Conservation (phyloP, 192 early-diverging fungal species). For the Rhizoclosmatium globosum region DNA sequence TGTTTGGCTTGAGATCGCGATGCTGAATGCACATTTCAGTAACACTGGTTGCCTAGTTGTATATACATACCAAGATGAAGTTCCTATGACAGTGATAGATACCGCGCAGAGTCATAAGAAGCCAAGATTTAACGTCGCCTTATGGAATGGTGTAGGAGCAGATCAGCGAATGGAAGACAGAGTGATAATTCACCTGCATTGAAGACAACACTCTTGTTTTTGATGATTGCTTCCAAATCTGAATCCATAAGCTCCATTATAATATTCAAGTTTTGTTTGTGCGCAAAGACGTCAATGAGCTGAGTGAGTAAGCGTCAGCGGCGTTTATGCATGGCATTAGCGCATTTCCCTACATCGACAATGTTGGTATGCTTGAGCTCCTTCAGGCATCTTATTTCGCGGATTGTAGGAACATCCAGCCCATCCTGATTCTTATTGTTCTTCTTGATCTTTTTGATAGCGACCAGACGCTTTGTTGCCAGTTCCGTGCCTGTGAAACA, state of each 20-base stretch:
- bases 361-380: conserved; percentile 94
- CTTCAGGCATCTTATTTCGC: conserved; percentile 92
- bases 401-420: conserved; percentile 93
- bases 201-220: conserved; percentile 89
- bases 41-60: too few relatives aligned
- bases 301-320: conserved; percentile 36
- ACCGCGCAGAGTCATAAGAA: conserved; percentile 95
- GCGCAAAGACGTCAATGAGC: conserved; percentile 92
- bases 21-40: conserved; percentile 60
- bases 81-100: conserved; percentile 90
- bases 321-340: not conserved
- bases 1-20: conserved; percentile 72
- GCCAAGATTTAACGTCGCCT: conserved; percentile 95
- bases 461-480: conserved; percentile 76
- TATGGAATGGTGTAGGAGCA: conserved; percentile 18
- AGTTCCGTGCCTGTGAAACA: conserved; percentile 56
- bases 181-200: conserved; percentile 57
- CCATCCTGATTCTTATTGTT: conserved; percentile 91
- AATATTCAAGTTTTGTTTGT: conserved; percentile 90
- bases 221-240: conserved; percentile 96
- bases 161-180: not conserved
- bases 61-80: conserved; percentile 60
- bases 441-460: conserved; percentile 98
- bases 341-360: conserved; percentile 68
- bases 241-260: conserved; percentile 95